Conservation (phyloP, 805 yeast genomes). For the Cyberlindnera amylophila region DNA sequence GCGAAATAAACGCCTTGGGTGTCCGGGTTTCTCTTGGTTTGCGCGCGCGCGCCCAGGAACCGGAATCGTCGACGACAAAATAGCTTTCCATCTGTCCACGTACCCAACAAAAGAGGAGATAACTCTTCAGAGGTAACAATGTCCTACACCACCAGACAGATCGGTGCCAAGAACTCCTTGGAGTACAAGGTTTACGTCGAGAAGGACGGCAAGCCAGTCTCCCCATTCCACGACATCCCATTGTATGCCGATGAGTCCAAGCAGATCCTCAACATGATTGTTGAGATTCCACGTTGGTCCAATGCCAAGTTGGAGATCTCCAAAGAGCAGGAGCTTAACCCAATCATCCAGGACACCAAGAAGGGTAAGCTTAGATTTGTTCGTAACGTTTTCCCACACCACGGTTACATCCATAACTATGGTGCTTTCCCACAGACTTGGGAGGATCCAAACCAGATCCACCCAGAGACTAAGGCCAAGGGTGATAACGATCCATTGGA, state of each 20-base stretch:
- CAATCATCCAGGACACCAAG: conserved; percentile 76
- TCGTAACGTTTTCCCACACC: conserved; percentile 74
- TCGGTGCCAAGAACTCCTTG: conserved; percentile 93
- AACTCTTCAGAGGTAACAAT: no score
- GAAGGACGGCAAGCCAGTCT: conserved; percentile 89
- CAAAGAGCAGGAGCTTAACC: conserved; percentile 56
- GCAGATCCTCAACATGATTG: conserved; percentile 57
- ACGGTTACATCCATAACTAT: conserved; percentile 83
- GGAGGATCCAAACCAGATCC: conserved; percentile 80
- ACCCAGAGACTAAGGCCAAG: conserved; percentile 39
- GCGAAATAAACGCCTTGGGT: no score
- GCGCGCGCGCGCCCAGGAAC: no score
- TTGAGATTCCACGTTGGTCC: conserved; percentile 78
- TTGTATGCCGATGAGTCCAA: conserved; percentile 40
- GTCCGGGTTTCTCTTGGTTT: no score
- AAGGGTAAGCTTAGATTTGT: conserved; percentile 75
- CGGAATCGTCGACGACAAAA: no score
- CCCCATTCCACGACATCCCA: conserved; percentile 83
- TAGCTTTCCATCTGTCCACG: no score
- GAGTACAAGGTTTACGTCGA: conserved; percentile 91
- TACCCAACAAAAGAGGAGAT: no score
- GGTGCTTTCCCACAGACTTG: conserved; percentile 93
- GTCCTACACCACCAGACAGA: conserved; percentile 77
- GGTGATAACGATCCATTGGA: conserved; percentile 98
- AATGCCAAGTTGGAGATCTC: conserved; percentile 81